Conservation (phyloP, 2,329 filamentous ascomycete species). For the Colletotrichum sp. region DNA sequence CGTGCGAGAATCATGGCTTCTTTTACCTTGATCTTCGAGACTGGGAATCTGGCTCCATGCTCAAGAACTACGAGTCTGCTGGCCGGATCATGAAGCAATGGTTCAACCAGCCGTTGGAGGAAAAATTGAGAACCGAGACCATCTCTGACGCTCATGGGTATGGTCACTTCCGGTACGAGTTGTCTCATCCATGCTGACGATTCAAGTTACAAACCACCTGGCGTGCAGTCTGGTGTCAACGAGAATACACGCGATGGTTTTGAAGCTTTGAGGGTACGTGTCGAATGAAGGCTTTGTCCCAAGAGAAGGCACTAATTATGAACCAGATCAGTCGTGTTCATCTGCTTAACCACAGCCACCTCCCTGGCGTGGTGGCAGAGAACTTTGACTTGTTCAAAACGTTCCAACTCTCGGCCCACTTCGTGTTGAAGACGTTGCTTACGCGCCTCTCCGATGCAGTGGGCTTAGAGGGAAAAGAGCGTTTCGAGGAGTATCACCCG, state of each 20-base stretch:
- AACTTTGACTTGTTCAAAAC: background rate
- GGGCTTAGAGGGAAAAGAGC: background rate
- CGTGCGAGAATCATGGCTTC: background rate
- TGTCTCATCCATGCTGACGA: accelerated
- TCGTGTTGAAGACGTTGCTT: background rate
- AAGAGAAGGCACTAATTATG: accelerated
- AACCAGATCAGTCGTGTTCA: background rate
- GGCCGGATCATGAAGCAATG: background rate
- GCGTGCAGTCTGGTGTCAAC: background rate
- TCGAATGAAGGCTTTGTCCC: accelerated
- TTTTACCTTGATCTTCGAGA: background rate
- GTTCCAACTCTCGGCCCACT: background rate
- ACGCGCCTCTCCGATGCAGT: background rate
- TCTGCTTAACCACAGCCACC: background rate
- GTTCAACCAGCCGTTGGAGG: background rate
- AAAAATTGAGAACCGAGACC: background rate
- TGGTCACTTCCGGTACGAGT: accelerated
- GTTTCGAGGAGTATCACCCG: background rate
- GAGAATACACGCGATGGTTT: background rate
- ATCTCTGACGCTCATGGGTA: background rate
- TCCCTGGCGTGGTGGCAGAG: background rate
- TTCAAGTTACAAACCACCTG: background rate
- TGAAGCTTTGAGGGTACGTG: background rate
- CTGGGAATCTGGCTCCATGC: background rate
- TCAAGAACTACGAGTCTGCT: background rate